Base-by-base conservation (phyloP, 2,329 filamentous ascomycete genomes). In the Ophiostoma triangulosporum region DNA sequence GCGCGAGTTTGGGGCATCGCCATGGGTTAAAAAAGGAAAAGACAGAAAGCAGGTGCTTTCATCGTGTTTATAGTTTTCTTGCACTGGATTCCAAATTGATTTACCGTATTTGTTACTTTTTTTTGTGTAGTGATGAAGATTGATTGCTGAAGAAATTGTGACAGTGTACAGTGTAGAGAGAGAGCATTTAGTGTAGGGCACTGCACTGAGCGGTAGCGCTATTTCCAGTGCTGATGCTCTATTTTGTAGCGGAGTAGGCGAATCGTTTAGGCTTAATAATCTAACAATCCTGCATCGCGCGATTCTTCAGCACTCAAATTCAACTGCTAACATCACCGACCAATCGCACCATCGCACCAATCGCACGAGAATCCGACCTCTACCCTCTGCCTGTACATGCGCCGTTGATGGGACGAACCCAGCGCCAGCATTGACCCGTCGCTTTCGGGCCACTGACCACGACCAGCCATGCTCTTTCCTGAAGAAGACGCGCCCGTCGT, bases 401-500 rank as follows among this genome's bases (percentile, higher is more conserved):
- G 36, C 29, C 20, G 6, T 48, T 46, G 14, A 52, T 48, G 51
- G 29, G 27, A n/a, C 17, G 7, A 24, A 6, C 3, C 24, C 17
- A 5, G 14, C 50, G 17, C 6, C 17, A 24, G 50, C 17, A 9
- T 9, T 3, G 22, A 14, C 12, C 50, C 36, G 49, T 38, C 11
- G 33, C 49, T 20, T 17, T 20, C 35, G 49, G 35, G 46, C 46
- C 35, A 36, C 5, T 7, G 4, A 36, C 15, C 15, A 48, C 35
- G 17, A 22, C 32, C 43, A 24, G 48, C 61, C 53, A 84, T 83
- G 80, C 63, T 84, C 60, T 83, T 84, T 62, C 67, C 74, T 45
- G 80, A 83, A 62, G 74, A 76, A 60, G 78, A 85, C 66, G 72
- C 74, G 66, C 70, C 76, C 53, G 69, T 77, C 57, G 73, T 93